Percentiles rank a stretch among this genome's conserved stretches.
Evolutionary conservation across 1,284 basidiomycete species (phyloP).

Genomic region (Hymenochaete sp.): DNA sequence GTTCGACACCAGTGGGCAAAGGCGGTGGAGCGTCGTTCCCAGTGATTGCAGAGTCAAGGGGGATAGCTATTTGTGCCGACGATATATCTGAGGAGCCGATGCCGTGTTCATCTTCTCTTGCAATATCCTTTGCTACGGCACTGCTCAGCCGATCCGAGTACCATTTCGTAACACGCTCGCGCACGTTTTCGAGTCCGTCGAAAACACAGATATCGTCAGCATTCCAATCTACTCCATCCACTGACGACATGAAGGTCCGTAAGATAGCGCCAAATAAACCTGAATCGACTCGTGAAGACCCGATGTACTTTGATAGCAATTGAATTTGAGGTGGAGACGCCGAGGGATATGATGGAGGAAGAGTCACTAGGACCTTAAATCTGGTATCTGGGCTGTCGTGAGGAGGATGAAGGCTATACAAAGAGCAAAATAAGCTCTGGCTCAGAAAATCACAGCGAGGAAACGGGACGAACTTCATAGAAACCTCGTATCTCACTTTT

Average conservation of each 20-base stretch:
- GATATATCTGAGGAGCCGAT: no score
- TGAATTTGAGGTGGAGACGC: slow-evolving; percentile 73
- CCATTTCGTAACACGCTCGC: slow-evolving; percentile 62
- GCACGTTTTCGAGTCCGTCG: slow-evolving; percentile 76
- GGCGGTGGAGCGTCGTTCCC: slow-evolving; percentile 8
- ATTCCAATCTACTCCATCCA: slow-evolving; percentile 63
- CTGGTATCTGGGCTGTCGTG: slow-evolving; percentile 40
- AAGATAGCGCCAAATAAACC: slow-evolving; percentile 69
- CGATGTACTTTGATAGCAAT: slow-evolving; percentile 79
- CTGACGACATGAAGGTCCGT: slow-evolving; percentile 70
- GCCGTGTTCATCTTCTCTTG: slow-evolving; percentile 44
- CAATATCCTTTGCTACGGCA: slow-evolving; percentile 47
- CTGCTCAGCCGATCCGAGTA: slow-evolving; percentile 54
- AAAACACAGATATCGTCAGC: slow-evolving; percentile 77
- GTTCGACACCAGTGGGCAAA: slow-evolving; percentile 53
- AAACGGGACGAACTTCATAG: slow-evolving; percentile 33
- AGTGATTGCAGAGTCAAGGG: background rate
- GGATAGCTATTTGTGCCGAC: background rate
- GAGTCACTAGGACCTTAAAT: slow-evolving; percentile 63
- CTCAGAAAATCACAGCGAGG: slow-evolving; percentile 14
- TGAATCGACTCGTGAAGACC: slow-evolving; percentile 66
- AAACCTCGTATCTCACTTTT: slow-evolving; percentile 59
- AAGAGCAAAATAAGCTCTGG: slow-evolving; percentile 24
- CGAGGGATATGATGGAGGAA: slow-evolving; percentile 66
- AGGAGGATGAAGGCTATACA: slow-evolving; percentile 45